A percentile compares a stretch with the other conserved stretches of the same genome.
phyloP scores from a whole-genome alignment of 2,329 filamentous ascomycete species.

The Aspergillus felis region DNA sequence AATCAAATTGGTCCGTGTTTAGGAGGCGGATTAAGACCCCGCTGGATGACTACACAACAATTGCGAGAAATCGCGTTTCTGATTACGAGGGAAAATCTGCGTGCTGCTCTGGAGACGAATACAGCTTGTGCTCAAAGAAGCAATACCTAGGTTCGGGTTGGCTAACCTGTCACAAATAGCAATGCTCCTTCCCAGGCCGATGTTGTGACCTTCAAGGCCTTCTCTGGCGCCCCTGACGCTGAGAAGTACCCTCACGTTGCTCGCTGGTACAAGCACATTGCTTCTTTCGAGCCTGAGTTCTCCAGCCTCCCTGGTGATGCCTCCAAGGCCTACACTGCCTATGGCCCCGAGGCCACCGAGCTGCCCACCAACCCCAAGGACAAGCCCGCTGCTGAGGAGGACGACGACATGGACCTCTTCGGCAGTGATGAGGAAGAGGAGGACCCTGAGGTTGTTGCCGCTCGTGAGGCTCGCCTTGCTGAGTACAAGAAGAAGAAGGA shows the following conservation, averaged over 20 bases:
- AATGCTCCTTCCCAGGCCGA: conserved; percentile 84
- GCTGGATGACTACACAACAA: conserved; percentile 71
- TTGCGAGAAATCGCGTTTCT: conserved; percentile 74
- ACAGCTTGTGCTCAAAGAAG: conserved; percentile 7
- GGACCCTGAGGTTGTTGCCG: conserved; percentile 75
- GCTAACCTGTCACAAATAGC: conserved; percentile 36
- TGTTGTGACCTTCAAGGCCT: conserved; percentile 89
- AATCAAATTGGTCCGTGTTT: conserved; percentile 90
- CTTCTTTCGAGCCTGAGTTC: conserved; percentile 90
- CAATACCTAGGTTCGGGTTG: conserved; percentile 7
- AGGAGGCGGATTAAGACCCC: conserved; percentile 92
- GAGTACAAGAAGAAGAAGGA: conserved; percentile 98
- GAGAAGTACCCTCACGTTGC: conserved; percentile 89
- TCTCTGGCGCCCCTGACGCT: conserved; percentile 70
- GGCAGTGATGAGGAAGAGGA: conserved; percentile 92
- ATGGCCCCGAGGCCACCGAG: conserved; percentile 79
- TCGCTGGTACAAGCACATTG: conserved; percentile 99
- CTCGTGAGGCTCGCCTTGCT: conserved; percentile 84
- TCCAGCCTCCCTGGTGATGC: conserved; percentile 84
- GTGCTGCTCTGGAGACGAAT: neutral
- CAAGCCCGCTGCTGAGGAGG: conserved; percentile 71
- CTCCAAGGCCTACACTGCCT: conserved; percentile 80
- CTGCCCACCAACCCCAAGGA: conserved; percentile 81
- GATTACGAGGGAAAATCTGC: conserved; percentile 42
- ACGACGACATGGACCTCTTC: conserved; percentile 90